Evolutionary conservation across 345 rosid species (phyloP).

Genomic region (Salix exigua): DNA sequence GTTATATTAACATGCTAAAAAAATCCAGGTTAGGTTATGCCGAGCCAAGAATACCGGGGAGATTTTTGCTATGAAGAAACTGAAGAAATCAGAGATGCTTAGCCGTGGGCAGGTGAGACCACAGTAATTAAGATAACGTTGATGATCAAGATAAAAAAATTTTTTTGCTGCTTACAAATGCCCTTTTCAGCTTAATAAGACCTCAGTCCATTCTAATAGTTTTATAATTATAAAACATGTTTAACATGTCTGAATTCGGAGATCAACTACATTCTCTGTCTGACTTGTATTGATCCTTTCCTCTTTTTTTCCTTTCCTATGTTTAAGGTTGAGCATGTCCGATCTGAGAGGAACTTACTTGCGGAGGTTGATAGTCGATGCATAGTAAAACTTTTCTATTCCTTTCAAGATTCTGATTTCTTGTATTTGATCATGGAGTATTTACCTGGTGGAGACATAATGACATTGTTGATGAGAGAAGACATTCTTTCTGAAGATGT

Average conservation of each 20-base stretch:
- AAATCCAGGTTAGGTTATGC: constrained; percentile 75
- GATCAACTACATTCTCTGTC: not conserved
- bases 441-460: constrained; percentile 97
- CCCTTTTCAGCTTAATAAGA: not conserved
- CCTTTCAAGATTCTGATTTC: constrained; percentile 95
- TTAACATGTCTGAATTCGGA: not conserved
- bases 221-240: not conserved
- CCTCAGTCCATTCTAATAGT: not conserved
- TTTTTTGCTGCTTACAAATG: not conserved
- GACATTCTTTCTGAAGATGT: constrained; percentile 90
- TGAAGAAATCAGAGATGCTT: constrained; percentile 97
- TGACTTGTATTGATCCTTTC: not conserved
- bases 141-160: not conserved
- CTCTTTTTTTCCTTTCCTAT: constrained; percentile 6
- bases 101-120: constrained; percentile 94
- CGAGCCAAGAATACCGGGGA: constrained; percentile 81
- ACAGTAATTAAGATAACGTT: not conserved
- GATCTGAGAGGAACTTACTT: constrained; percentile 96
- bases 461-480: constrained; percentile 98
- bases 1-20: not conserved
- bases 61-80: constrained; percentile 91
- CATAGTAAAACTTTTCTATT: constrained; percentile 85
- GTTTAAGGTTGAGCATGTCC: constrained; percentile 89
- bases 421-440: constrained; percentile 97
- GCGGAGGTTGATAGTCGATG: constrained; percentile 96